phyloP scores from a whole-genome alignment of 208 protist species.

The Plasmodiophora brassicae region DNA sequence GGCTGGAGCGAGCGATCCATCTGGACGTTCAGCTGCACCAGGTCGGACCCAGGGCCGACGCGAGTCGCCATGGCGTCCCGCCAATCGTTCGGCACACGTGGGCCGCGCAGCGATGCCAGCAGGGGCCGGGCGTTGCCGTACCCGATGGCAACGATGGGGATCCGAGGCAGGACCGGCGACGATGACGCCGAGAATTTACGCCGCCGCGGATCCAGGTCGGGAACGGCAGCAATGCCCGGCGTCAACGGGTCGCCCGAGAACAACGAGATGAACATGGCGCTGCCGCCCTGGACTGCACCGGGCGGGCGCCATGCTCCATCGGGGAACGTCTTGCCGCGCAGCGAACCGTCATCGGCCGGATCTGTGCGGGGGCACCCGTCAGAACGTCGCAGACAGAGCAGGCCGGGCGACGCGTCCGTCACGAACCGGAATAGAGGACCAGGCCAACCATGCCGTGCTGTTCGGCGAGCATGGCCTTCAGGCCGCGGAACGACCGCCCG shows the following conservation, averaged over 20 bases:
- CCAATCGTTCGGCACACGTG: background rate
- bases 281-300: background rate
- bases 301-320: conserved; percentile 38
- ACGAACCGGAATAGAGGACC: background rate
- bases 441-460: background rate
- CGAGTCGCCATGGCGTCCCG: background rate
- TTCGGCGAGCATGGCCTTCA: conserved; percentile 35
- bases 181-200: background rate
- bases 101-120: background rate
- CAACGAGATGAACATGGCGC: conserved; percentile 23
- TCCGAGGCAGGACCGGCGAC: background rate
- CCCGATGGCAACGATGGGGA: background rate
- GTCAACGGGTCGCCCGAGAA: conserved; percentile 20
- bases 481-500: conserved; percentile 20
- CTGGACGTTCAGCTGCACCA: background rate
- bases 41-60: background rate
- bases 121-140: background rate
- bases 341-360: conserved; percentile 24
- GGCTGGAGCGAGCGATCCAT: background rate
- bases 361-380: no score
- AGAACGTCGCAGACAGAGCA: no score
- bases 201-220: background rate
- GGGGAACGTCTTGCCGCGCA: background rate
- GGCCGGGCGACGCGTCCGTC: no score
- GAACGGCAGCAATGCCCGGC: background rate